A percentile compares a stretch with the other conserved stretches of the same genome.
phyloP scores from a whole-genome alignment of 768 basidiomycete genomes.

The Mycena maculata region DNA sequence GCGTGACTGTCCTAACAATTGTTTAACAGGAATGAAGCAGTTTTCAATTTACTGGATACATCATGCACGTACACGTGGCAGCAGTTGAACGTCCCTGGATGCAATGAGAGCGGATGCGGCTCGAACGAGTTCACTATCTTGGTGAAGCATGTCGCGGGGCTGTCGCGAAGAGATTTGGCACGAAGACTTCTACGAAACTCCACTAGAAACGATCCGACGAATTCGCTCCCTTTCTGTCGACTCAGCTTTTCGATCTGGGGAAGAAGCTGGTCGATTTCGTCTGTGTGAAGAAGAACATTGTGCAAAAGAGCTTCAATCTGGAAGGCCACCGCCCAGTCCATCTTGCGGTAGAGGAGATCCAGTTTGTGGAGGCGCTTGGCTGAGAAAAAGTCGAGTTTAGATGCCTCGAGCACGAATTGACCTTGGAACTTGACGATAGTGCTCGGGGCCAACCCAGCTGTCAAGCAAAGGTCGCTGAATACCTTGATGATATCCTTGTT shows the following conservation, averaged over 20 bases:
- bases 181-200: constrained; percentile 63
- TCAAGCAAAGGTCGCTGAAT: constrained; percentile 66
- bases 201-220: constrained; percentile 63
- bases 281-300: constrained; percentile 71
- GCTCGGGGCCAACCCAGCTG: constrained; percentile 54
- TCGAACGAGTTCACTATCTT: constrained; percentile 47
- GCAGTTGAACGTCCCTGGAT: constrained; percentile 66
- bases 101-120: constrained; percentile 36
- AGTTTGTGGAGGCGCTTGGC: constrained; percentile 59
- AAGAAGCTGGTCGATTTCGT: constrained; percentile 62
- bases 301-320: constrained; percentile 79
- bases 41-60: neutral
- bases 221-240: constrained; percentile 37
- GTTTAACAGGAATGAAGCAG: neutral
- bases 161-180: constrained; percentile 51
- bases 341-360: constrained; percentile 53
- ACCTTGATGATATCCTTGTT: constrained; percentile 57
- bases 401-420: constrained; percentile 61
- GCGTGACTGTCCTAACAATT: constrained; percentile 67
- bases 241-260: constrained; percentile 57
- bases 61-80: constrained; percentile 60
- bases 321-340: constrained; percentile 78
- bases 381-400: constrained; percentile 62
- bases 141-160: constrained; percentile 59
- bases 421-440: constrained; percentile 47